Base-by-base conservation (phyloP, 2,329 filamentous ascomycete genomes). In the Calcarisporium arbuscula region DNA sequence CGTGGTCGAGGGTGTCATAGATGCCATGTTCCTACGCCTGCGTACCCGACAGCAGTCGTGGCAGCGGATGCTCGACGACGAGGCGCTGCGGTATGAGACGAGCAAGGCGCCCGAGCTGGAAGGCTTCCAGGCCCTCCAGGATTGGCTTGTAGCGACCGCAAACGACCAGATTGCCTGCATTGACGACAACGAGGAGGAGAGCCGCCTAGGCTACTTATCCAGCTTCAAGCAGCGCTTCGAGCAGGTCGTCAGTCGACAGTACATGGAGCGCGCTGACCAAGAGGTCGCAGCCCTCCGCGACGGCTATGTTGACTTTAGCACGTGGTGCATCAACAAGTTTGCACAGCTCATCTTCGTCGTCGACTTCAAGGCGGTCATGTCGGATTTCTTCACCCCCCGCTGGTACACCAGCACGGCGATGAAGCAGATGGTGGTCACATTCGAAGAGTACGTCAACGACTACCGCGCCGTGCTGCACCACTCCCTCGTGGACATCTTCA, bases 141-240 rank as follows among this genome's bases (percentile, higher is more conserved):
- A 98, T 64, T 98, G 90, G 88, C 81, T 98, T 36, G 80, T 98
- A 34, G 89, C 92, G 29, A 87, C 94, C 38, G 92, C 94, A 48
- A 98, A 98, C 64, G 92, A 98, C 62, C 92, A 98, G 60, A 96
- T 98, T 56, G 89, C 89, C 37, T 95, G 88, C 60, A 95, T 98
- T 52, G 92, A 96, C 58, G 94, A 96, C 53, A 83, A 83, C 46
- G 82, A 86, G 41, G 82, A 85, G 34, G 77, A 80, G 34, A 77
- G 76, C 40, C 79, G 82, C 20, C 67, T 84, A 18, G 85, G 84
- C 19, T 95, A 95, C 64, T 73, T 96, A 32, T 82, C 85, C 5
- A 82, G 82, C 51, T 95, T 95, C 75, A 80, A 80, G 48, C 77
- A 81, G 48, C 86, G 92, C 52, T 83, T 94, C 53, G 83, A 86